Percentiles rank a stretch among this genome's conserved stretches.
Evolutionary conservation across 2,329 filamentous ascomycete species (phyloP).

Genomic region (Aspergillus pseudonomiae): DNA sequence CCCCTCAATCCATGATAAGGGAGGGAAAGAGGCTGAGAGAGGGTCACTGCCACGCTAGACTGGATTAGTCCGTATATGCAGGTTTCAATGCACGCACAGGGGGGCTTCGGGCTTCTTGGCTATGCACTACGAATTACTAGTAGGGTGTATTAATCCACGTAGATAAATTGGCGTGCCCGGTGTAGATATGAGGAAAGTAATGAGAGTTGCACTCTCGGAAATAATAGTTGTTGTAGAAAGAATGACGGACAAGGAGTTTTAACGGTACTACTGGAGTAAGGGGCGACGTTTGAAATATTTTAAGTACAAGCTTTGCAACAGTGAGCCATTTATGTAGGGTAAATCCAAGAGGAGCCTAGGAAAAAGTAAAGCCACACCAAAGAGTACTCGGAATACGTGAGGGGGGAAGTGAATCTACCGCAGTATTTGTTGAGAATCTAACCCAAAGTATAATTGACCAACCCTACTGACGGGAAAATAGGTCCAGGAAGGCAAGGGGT

Average conservation of each 20-base stretch:
- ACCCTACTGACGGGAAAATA: background rate
- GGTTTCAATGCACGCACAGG: background rate
- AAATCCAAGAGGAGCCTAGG: background rate
- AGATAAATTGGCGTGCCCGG: background rate
- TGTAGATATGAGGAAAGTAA: background rate
- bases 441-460: background rate
- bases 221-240: background rate
- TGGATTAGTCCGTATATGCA: background rate
- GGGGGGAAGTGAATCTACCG: background rate
- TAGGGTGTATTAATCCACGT: background rate
- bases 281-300: background rate
- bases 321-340: background rate
- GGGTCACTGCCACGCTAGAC: background rate
- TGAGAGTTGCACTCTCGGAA: background rate
- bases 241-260: background rate
- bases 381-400: background rate
- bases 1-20: background rate
- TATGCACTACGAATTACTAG: background rate
- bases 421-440: conserved; percentile 2
- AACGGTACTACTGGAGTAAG: background rate
- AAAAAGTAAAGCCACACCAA: background rate
- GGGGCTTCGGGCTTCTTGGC: background rate
- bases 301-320: background rate
- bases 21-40: background rate
- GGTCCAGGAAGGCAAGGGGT: background rate